Base-by-base conservation (phyloP, 2,329 filamentous ascomycete genomes). In the Plectosphaerella cucumerina region DNA sequence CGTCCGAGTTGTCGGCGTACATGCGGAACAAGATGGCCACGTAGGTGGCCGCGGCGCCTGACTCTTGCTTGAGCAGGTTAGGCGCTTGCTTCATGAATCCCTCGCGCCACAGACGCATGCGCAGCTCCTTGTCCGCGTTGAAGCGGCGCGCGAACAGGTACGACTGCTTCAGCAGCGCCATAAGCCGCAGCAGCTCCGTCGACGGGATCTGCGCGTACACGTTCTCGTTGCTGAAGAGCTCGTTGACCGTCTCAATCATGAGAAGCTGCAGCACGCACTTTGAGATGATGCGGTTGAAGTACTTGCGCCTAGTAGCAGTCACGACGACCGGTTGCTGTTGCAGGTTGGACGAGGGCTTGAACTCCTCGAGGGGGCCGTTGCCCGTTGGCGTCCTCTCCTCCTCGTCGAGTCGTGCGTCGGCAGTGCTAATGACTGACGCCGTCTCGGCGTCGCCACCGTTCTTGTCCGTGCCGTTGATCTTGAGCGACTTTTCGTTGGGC, bases 1-100 rank as follows among this genome's bases (percentile, higher is more conserved):
- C 92, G 8, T 88, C 85, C 35, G 86, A 83, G 54, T 88, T 86
- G 63, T 99, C 94, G 45, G 90, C 88, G 70, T 96, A 99, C 94
- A 99, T 99, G 47, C 94, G 82, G 71, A 99, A 90, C 23, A 99
- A 75, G 58, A 99, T 99, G 55, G 88, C 88, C 34, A 99, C 90
- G 66, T 99, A 99, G 2, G 95, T 97, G 3, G 90, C 89, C 1
- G 94, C 94, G 50, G 87, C 89, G 39, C 94, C 93, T 54, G 84
- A 90, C 72, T 99, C 94, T 67, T 99, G 94, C 73, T 99, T 99
- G 26, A 99, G 80, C 12, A 99, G 77, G 62, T 99, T 99, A 3
- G 94, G 94, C 15, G 94, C 93, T 66, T 99, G 94, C 72, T 96
- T 96, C 94, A 99, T 99, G 77, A 99, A 99, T 1, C 95, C 94